Conservation (phyloP, 2,329 filamentous ascomycete species). For the Diaporthe ampelina region DNA sequence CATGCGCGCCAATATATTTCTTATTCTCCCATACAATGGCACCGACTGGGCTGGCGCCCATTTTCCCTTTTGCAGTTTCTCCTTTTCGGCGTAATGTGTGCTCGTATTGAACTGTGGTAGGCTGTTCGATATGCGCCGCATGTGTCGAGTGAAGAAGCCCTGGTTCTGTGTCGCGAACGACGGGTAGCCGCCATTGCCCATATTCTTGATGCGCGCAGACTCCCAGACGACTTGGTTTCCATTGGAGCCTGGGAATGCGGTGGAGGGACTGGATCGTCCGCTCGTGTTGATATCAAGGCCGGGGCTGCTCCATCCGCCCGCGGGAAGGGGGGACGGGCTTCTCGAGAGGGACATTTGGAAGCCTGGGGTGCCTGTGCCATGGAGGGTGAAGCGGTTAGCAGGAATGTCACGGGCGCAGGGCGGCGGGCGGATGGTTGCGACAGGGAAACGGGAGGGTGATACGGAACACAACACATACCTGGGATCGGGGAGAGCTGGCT, state of each 20-base stretch:
- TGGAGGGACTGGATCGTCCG: slow-evolving; percentile 76
- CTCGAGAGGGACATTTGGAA: slow-evolving; percentile 85
- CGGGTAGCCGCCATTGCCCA: slow-evolving; percentile 77
- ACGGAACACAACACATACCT: slow-evolving; percentile 59
- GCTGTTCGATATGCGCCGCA: slow-evolving; percentile 83
- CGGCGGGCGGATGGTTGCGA: slow-evolving; percentile 24
- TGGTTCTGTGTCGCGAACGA: slow-evolving; percentile 85
- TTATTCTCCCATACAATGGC: slow-evolving; percentile 62
- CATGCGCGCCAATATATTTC: slow-evolving; percentile 63
- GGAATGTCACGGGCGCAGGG: slow-evolving; percentile 4
- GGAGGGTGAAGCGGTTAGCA: slow-evolving; percentile 17
- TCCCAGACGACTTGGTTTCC: slow-evolving; percentile 81
- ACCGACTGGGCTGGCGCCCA: slow-evolving; percentile 62
- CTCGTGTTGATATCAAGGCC: slow-evolving; percentile 79
- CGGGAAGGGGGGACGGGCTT: slow-evolving; percentile 86
- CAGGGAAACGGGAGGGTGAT: slow-evolving; percentile 39
- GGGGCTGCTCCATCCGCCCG: slow-evolving; percentile 90
- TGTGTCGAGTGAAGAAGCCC: slow-evolving; percentile 89
- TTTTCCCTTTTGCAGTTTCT: slow-evolving; percentile 76
- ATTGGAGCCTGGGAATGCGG: slow-evolving; percentile 63
- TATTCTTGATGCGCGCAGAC: slow-evolving; percentile 82
- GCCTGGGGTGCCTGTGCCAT: slow-evolving; percentile 65
- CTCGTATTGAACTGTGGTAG: slow-evolving; percentile 78
- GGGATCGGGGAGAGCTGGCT: slow-evolving; percentile 66
- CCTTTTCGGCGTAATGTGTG: slow-evolving; percentile 78